These are phyloP conservation scores for Phialemonium atrogriseum DNA, from an alignment of 2,329 filamentous ascomycete genomes.

Conservation along the genomic window DNA sequence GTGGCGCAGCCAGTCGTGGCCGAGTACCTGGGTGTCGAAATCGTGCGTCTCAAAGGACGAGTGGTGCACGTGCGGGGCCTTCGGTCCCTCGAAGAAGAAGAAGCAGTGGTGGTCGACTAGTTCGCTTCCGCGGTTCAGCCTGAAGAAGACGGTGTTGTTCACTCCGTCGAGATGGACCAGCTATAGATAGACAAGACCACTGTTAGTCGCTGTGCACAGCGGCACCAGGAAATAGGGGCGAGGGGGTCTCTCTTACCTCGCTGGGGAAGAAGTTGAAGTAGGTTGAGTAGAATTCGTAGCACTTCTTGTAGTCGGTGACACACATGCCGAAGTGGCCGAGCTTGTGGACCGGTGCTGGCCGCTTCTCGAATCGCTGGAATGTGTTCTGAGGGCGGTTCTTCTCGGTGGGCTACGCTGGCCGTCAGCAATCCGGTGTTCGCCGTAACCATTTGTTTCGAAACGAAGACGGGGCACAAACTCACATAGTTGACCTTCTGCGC, in stretches of 20 bases:
- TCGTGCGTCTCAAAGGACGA: constrained; percentile 63
- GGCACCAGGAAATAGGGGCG: neutral
- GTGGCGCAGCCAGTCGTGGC: constrained; percentile 58
- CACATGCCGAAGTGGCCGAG: constrained; percentile 43
- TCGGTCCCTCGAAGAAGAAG: constrained; percentile 38
- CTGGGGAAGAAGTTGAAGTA: constrained; percentile 44
- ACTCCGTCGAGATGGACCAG: constrained; percentile 28
- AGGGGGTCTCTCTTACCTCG: constrained; percentile 28
- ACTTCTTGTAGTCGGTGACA: constrained; percentile 39
- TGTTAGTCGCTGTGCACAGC: too few relatives aligned
- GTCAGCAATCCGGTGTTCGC: neutral
- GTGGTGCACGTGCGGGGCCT: constrained; percentile 52
- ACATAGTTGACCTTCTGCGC: constrained; percentile 39
- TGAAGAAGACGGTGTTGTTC: constrained; percentile 35
- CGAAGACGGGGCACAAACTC: constrained; percentile 24
- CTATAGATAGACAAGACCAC: constrained; percentile 10
- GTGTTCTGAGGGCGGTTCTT: constrained; percentile 40
- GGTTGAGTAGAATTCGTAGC: constrained; percentile 39
- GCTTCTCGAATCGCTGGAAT: constrained; percentile 43
- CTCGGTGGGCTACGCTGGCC: constrained; percentile 33
- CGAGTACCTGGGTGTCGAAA: constrained; percentile 61
- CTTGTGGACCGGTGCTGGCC: constrained; percentile 17
- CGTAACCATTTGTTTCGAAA: neutral
- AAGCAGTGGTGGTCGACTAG: constrained; percentile 43
- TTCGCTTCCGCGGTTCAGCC: constrained; percentile 32